Base-by-base conservation (phyloP, 176 grass and related monocot genomes). In the Triticum turgidum region DNA sequence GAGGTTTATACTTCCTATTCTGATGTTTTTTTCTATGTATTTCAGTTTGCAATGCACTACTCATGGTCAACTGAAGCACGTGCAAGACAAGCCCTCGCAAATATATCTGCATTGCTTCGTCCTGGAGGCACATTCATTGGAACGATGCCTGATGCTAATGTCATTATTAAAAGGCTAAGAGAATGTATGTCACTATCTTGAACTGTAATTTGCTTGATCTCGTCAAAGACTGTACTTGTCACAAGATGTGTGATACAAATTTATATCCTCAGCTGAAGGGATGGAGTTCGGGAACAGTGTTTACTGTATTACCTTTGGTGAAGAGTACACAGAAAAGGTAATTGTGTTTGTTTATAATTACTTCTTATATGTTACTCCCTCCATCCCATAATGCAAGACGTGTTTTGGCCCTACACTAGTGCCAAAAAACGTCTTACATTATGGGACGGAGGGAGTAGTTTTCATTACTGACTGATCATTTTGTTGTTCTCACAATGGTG, bases 41-140 rank as follows among this genome's bases (percentile, higher is more conserved):
- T 91, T 84, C 87, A 98, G 97, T 98, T 98, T 91, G 97, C 92
- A 25, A 88, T 96, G 79, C 97, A 98, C 80, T 98, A 98, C 86
- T 98, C 97, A 65, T 98, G 97, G 94, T 98, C 97, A 41, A 96
- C 89, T 84, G 93, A 96, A 89, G 88, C 90, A 88, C 91, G 93
- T 12, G 97, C 97, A 78, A 96, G 97, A 74, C 92, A 88, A 86
- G 94, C 93, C 52, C 89, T 98, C 61, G 86, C 92, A 87, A 96
- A 96, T 82, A 78, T 98, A 73, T 98, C 97, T 71, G 90, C 92
- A 35, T 94, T 98, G 79, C 94, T 99, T 87, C 81, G 94, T 38
- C 94, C 97, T 85, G 94, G 94, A 78, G 94, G 97, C 38, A 94
- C 76, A 56, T 98, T 98, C 87, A 86, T 96, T 65, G 96, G 96